phyloP scores from a whole-genome alignment of 2,329 filamentous ascomycete genomes.

The Phialocephala sp. region DNA sequence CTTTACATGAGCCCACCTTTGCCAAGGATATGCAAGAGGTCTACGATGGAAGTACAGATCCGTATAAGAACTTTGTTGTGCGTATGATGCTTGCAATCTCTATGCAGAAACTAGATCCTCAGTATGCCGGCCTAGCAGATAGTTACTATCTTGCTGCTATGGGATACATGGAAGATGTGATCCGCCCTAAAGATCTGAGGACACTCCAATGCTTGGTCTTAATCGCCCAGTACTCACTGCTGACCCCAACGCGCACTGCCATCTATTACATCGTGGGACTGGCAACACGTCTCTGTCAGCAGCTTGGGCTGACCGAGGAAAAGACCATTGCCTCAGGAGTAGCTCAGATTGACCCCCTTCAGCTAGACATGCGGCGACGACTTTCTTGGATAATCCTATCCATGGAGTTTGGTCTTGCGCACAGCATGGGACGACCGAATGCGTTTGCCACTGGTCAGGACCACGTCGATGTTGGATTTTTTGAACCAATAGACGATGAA shows the following conservation, averaged over 20 bases:
- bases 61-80: slow-evolving; percentile 86
- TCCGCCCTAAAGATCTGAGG: slow-evolving; percentile 86
- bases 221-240: slow-evolving; percentile 87
- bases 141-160: slow-evolving; percentile 94
- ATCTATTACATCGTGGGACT: slow-evolving; percentile 93
- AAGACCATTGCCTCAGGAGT: slow-evolving; percentile 75
- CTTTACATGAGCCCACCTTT: slow-evolving; percentile 83
- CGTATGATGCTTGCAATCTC: slow-evolving; percentile 94
- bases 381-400: slow-evolving; percentile 86
- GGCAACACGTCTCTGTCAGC: slow-evolving; percentile 85
- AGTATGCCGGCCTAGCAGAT: slow-evolving; percentile 92
- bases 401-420: slow-evolving; percentile 88
- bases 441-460: slow-evolving; percentile 84
- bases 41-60: slow-evolving; percentile 74
- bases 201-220: slow-evolving; percentile 89
- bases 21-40: slow-evolving; percentile 79
- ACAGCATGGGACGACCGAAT: slow-evolving; percentile 85
- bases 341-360: slow-evolving; percentile 69
- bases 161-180: slow-evolving; percentile 79
- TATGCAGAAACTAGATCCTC: slow-evolving; percentile 86
- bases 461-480: slow-evolving; percentile 84
- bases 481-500: slow-evolving; percentile 79
- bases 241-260: slow-evolving; percentile 90
- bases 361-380: slow-evolving; percentile 87
- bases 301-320: slow-evolving; percentile 86